Conservation (phyloP, 2,329 filamentous ascomycete genomes). For the Monosporascus sp. region DNA sequence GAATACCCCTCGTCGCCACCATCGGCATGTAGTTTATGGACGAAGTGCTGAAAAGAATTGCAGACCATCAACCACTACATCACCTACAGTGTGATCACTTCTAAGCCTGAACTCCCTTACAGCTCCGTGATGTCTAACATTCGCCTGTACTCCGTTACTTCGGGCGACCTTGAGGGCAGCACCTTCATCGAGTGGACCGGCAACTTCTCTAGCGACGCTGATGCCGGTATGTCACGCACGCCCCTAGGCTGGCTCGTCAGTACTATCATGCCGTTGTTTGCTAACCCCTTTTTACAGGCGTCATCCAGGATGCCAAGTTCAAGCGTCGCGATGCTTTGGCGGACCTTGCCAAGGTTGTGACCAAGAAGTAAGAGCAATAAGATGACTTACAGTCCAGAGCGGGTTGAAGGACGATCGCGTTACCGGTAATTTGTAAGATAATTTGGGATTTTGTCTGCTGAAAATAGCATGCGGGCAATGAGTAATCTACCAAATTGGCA, state of each 20-base stretch:
- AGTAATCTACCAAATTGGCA: too few relatives aligned
- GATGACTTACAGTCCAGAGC: not conserved
- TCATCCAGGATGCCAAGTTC: constrained; percentile 71
- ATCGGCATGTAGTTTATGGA: too few relatives aligned
- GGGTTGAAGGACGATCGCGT: not conserved
- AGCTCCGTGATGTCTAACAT: constrained; percentile 63
- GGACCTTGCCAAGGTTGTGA: constrained; percentile 53
- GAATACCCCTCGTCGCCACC: not conserved
- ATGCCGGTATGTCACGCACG: constrained; percentile 49
- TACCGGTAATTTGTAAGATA: not conserved
- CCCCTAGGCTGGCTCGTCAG: not conserved
- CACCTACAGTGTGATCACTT: constrained; percentile 66
- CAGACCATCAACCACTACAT: constrained; percentile 69
- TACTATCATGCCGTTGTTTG: not conserved
- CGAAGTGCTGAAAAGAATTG: not conserved
- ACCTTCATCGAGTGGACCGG: constrained; percentile 66
- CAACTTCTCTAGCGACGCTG: constrained; percentile 66
- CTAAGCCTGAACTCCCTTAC: constrained; percentile 60
- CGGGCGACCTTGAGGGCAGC: constrained; percentile 56
- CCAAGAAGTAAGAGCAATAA: constrained; percentile 23
- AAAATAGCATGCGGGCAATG: too few relatives aligned
- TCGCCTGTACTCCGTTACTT: constrained; percentile 60
- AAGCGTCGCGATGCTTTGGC: constrained; percentile 68
- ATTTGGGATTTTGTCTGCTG: too few relatives aligned
- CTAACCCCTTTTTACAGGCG: constrained; percentile 39